A percentile compares a stretch with the other conserved stretches of the same genome.
These are phyloP conservation scores for Abortiporus biennis DNA, from an alignment of 1,284 basidiomycete genomes.

Conservation along the genomic window DNA sequence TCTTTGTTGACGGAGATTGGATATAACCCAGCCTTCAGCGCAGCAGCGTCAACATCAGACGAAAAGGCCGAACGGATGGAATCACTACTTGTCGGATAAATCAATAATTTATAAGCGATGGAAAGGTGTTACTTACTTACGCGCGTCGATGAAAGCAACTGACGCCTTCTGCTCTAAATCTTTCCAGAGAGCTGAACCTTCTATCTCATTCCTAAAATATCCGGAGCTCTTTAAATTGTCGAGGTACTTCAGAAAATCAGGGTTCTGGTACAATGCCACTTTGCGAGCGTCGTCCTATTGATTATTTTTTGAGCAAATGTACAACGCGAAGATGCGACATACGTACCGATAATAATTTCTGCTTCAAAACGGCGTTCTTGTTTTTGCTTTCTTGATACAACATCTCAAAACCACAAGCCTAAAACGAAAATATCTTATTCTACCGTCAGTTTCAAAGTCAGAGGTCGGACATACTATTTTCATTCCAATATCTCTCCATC, in stretches of 20 bases:
- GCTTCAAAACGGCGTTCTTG: slow-evolving; percentile 29
- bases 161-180: slow-evolving; percentile 66
- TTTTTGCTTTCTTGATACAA: slow-evolving; percentile 78
- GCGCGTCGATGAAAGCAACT: slow-evolving; percentile 56
- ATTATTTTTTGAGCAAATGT: neutral
- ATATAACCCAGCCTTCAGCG: slow-evolving; percentile 23
- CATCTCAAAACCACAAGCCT: slow-evolving; percentile 95
- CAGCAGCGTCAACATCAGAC: slow-evolving; percentile 57
- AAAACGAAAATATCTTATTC: neutral
- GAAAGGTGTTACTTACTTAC: slow-evolving; percentile 48
- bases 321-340: neutral
- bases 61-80: slow-evolving; percentile 69
- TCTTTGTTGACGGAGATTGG: slow-evolving; percentile 31
- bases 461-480: slow-evolving; percentile 62
- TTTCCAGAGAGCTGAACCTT: slow-evolving; percentile 76
- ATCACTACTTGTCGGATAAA: too few species aligned
- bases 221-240: slow-evolving; percentile 53
- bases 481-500: slow-evolving; percentile 83
- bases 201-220: slow-evolving; percentile 73
- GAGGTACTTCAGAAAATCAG: slow-evolving; percentile 67
- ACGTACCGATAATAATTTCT: slow-evolving; percentile 39
- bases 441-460: neutral
- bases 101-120: neutral
- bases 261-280: slow-evolving; percentile 56
- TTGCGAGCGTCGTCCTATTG: slow-evolving; percentile 52